phyloP scores from a whole-genome alignment of 1,284 basidiomycete genomes.

The Spongiforma sp. region DNA sequence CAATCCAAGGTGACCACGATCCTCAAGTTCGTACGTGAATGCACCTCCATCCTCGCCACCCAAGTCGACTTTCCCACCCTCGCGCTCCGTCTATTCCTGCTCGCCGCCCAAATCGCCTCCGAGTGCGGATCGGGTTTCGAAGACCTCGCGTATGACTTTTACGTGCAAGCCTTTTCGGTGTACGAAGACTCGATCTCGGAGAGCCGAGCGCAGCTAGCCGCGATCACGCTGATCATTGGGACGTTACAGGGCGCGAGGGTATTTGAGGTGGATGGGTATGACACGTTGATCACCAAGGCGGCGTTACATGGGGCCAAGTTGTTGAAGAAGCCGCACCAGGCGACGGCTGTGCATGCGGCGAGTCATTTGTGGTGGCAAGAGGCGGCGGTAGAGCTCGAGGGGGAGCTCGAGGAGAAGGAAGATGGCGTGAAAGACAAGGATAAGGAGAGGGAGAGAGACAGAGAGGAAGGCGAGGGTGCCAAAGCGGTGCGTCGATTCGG shows the following conservation, averaged over 20 bases:
- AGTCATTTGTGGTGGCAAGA: slow-evolving; percentile 98
- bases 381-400: slow-evolving; percentile 46
- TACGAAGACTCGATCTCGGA: slow-evolving; percentile 97
- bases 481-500: slow-evolving; percentile 66
- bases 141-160: slow-evolving; percentile 94
- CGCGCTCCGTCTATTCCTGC: slow-evolving; percentile 91
- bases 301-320: slow-evolving; percentile 93
- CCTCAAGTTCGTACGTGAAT: slow-evolving; percentile 91
- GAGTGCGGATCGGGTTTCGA: slow-evolving; percentile 83
- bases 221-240: slow-evolving; percentile 91
- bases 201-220: slow-evolving; percentile 89
- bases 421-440: slow-evolving; percentile 38
- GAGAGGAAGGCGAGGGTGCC: slow-evolving; percentile 51
- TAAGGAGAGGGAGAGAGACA: slow-evolving; percentile 40
- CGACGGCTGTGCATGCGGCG: slow-evolving; percentile 90
- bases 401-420: slow-evolving; percentile 33
- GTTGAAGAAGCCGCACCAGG: slow-evolving; percentile 96
- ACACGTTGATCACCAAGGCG: slow-evolving; percentile 95
- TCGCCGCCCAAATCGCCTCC: slow-evolving; percentile 91
- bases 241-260: slow-evolving; percentile 85
- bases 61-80: slow-evolving; percentile 91
- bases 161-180: slow-evolving; percentile 94
- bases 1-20: slow-evolving; percentile 80
- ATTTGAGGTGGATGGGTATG: slow-evolving; percentile 92
- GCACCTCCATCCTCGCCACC: slow-evolving; percentile 88